These are phyloP conservation scores for Colletotrichum paranaense DNA, from an alignment of 2,329 filamentous ascomycete species.

Conservation along the genomic window DNA sequence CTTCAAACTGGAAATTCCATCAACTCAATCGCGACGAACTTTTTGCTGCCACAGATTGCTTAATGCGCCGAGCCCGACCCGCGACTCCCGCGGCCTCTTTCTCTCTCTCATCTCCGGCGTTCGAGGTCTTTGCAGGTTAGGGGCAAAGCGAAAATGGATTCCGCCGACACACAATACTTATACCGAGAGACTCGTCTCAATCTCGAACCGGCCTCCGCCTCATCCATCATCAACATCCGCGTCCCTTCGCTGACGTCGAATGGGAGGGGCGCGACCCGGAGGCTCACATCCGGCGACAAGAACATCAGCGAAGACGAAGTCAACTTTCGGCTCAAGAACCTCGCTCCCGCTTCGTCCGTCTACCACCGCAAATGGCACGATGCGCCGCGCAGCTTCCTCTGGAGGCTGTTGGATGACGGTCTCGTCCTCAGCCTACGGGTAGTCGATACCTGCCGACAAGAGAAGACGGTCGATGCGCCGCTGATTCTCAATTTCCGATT, in stretches of 20 bases:
- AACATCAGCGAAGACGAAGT: conserved; percentile 73
- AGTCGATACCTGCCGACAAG: conserved; percentile 81
- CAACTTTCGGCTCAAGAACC: conserved; percentile 76
- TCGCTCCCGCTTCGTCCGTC: conserved; percentile 83
- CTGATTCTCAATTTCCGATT: conserved; percentile 85
- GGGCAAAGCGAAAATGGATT: conserved; percentile 72
- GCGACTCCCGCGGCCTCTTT: conserved; percentile 28
- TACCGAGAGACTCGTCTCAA: conserved; percentile 91
- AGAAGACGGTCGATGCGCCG: conserved; percentile 74
- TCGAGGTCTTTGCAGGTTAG: conserved; percentile 19
- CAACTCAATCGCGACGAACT: conserved; percentile 32
- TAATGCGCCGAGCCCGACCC: conserved; percentile 23
- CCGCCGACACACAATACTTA: conserved; percentile 71
- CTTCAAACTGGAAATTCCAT: conserved; percentile 35
- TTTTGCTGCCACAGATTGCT: conserved; percentile 19
- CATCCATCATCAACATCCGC: conserved; percentile 77
- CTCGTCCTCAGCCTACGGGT: conserved; percentile 85
- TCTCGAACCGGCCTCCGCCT: conserved; percentile 77
- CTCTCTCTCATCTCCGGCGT: conserved; percentile 8
- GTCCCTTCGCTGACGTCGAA: conserved; percentile 67
- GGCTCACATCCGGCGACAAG: conserved; percentile 45
- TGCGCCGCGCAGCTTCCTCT: conserved; percentile 87
- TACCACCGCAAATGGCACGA: conserved; percentile 83
- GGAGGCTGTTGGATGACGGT: conserved; percentile 86
- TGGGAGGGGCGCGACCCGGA: conserved; percentile 52